Evolutionary conservation across 257 asterid species (phyloP).

Genomic region (Fraxinus quadrangulata): DNA sequence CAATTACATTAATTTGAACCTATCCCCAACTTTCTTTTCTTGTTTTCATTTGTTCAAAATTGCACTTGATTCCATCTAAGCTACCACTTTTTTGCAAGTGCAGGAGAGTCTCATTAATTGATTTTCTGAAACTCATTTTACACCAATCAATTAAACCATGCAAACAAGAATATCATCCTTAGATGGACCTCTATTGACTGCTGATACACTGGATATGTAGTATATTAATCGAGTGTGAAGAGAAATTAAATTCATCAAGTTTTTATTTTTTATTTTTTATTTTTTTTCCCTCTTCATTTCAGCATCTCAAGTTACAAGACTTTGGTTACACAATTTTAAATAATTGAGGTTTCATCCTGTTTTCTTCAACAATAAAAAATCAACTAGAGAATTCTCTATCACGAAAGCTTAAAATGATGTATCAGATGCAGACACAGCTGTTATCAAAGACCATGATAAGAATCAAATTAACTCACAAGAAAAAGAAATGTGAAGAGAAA

Average conservation of each 20-base stretch:
- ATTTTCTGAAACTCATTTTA: not conserved
- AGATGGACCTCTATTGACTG: not conserved
- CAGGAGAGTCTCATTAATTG: not conserved
- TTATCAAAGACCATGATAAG: not conserved
- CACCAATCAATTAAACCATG: not conserved
- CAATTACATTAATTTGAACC: not conserved
- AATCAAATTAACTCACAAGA: not conserved
- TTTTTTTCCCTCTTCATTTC: not conserved
- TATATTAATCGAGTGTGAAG: not conserved
- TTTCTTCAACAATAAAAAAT: not conserved
- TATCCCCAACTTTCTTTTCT: not conserved
- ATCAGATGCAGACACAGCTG: not conserved
- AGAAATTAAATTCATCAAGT: not conserved
- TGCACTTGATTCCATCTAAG: not conserved
- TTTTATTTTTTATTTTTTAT: too few relatives aligned
- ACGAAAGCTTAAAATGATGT: constrained; percentile 4
- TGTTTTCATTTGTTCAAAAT: not conserved
- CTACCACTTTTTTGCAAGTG: not conserved
- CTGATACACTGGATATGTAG: not conserved
- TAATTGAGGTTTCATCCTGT: not conserved
- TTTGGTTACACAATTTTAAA: not conserved
- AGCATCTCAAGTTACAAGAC: not conserved
- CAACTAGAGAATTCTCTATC: not conserved
- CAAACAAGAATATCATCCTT: not conserved
- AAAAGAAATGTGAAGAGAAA: not conserved